These are phyloP conservation scores for Chaetomium strumarium DNA, from an alignment of 2,329 filamentous ascomycete genomes.

Conservation along the genomic window DNA sequence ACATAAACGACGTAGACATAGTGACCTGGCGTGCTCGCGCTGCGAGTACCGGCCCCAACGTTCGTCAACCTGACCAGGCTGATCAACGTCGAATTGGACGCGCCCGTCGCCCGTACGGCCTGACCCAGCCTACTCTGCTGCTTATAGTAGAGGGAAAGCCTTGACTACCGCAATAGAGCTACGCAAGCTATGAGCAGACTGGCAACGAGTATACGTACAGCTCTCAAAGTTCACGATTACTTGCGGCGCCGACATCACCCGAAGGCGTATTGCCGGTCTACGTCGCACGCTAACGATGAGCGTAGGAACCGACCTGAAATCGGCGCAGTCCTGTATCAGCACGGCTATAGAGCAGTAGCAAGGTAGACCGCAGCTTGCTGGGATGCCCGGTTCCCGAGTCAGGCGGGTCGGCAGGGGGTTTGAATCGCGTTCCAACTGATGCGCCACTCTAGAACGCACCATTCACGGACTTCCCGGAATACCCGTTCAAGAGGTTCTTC, in stretches of 20 bases:
- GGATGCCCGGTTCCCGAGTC: neutral
- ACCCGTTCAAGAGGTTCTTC: slow-evolving; percentile 6
- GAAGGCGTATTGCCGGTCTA: no score
- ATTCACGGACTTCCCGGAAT: slow-evolving; percentile 8
- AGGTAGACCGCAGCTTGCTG: no score
- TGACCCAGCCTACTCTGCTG: slow-evolving; percentile 9
- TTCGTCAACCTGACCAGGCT: slow-evolving; percentile 8
- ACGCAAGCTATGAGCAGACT: slow-evolving; percentile 8
- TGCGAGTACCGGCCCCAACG: no score
- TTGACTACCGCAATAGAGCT: slow-evolving; percentile 3
- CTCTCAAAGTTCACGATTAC: no score
- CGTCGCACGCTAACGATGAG: no score
- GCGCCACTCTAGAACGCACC: no score
- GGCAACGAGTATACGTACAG: slow-evolving; percentile 2
- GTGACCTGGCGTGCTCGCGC: slow-evolving; percentile 8
- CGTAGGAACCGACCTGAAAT: no score
- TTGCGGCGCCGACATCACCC: no score
- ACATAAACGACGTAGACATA: slow-evolving; percentile 1
- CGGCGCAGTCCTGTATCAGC: no score
- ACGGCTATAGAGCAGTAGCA: no score
- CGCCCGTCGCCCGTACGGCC: slow-evolving; percentile 4
- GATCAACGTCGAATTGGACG: slow-evolving; percentile 6
- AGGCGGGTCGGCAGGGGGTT: slow-evolving; percentile 1
- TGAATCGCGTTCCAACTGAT: slow-evolving; percentile 2
- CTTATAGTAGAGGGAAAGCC: slow-evolving; percentile 9